Conservation (phyloP, 2,329 filamentous ascomycete genomes). For the Chaetomiaceae sp. region DNA sequence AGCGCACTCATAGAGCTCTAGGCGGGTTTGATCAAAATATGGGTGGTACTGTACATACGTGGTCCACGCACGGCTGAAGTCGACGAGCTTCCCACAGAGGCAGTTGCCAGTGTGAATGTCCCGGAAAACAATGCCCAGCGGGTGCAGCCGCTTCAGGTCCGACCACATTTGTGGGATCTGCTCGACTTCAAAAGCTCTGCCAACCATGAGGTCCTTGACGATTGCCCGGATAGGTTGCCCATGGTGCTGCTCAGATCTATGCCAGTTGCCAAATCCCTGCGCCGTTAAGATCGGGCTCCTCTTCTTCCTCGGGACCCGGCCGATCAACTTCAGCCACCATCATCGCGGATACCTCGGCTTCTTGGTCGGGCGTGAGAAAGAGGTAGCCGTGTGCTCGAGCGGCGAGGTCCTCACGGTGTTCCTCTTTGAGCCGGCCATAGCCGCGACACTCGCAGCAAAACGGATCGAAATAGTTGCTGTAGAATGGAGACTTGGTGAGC, state of each 20-base stretch:
- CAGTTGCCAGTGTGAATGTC: neutral
- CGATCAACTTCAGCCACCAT: neutral
- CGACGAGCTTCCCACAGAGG: slow-evolving; percentile 6
- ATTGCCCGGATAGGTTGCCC: slow-evolving; percentile 16
- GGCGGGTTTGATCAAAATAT: too few relatives aligned
- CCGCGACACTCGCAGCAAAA: slow-evolving; percentile 22
- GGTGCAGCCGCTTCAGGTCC: slow-evolving; percentile 6
- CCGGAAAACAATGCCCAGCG: neutral
- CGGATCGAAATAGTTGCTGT: slow-evolving; percentile 15
- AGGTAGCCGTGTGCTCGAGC: slow-evolving; percentile 16
- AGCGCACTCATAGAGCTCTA: too few relatives aligned
- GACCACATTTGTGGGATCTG: slow-evolving; percentile 9
- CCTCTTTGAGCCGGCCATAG: slow-evolving; percentile 19
- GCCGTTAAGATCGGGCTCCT: too few relatives aligned
- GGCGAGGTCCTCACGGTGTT: slow-evolving; percentile 13
- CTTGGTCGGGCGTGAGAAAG: slow-evolving; percentile 10
- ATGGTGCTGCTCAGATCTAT: slow-evolving; percentile 14
- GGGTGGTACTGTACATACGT: too few relatives aligned
- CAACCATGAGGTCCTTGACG: slow-evolving; percentile 12
- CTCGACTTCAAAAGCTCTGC: neutral
- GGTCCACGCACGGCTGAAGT: neutral
- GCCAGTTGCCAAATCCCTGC: too few relatives aligned
- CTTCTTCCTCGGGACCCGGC: too few relatives aligned
- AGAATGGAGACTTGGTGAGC: neutral
- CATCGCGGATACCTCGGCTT: neutral